A percentile compares a stretch with the other conserved stretches of the same genome.
phyloP scores from a whole-genome alignment of 2,329 filamentous ascomycete species.

The Coleophoma eucalyptorum region DNA sequence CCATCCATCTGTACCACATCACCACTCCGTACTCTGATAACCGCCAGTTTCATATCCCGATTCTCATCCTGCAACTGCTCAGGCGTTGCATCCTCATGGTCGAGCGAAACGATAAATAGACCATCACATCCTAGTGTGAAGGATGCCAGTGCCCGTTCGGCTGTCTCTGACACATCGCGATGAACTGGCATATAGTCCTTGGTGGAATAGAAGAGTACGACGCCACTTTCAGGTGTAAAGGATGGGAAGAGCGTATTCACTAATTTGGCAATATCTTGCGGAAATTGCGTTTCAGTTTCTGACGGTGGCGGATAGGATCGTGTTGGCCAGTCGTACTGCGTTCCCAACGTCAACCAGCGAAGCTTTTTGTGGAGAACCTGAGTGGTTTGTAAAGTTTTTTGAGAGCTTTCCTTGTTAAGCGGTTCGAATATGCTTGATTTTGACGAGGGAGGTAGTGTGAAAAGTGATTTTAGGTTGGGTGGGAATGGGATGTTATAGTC shows the following conservation, averaged over 20 bases:
- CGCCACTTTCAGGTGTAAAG: conserved; percentile 80
- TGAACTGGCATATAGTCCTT: conserved; percentile 91
- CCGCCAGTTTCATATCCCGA: conserved; percentile 32
- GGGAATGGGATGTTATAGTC: conserved; percentile 69
- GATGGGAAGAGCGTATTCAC: conserved; percentile 69
- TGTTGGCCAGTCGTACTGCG: conserved; percentile 92
- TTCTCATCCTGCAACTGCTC: conserved; percentile 16
- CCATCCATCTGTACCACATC: conserved; percentile 90
- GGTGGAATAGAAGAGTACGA: conserved; percentile 87
- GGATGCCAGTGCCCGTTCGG: conserved; percentile 73
- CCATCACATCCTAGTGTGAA: conserved; percentile 87
- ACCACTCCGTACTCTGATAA: conserved; percentile 73
- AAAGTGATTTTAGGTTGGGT: conserved; percentile 43
- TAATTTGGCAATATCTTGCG: conserved; percentile 65
- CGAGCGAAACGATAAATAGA: conserved; percentile 76
- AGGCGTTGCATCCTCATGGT: conserved; percentile 13
- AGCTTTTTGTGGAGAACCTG: conserved; percentile 77
- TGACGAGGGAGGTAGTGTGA: conserved; percentile 44
- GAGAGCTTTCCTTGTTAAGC: conserved; percentile 49
- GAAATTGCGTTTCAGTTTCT: conserved; percentile 65
- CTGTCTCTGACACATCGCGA: conserved; percentile 86
- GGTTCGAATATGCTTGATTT: conserved; percentile 57
- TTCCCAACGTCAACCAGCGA: conserved; percentile 90
- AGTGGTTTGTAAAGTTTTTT: conserved; percentile 68
- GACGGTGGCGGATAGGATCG: conserved; percentile 66